Evolutionary conservation across 495 filamentous ascomycete species (phyloP), one percentile per base, ranked within the genome.

Genomic region (Polyplosphaeria fusca): DNA sequence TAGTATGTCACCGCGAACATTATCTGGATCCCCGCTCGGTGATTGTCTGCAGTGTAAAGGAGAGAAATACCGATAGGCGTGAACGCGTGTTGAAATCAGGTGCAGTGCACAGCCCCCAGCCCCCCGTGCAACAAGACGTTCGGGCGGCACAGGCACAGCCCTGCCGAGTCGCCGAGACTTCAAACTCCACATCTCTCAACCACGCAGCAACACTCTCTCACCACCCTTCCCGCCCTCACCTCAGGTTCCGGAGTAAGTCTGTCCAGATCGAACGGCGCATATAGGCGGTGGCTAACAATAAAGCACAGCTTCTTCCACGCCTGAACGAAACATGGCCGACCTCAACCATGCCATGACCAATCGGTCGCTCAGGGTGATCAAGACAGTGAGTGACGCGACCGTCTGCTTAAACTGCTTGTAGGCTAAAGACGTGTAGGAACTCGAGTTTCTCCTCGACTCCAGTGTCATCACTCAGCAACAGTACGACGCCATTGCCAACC

Each of bases 381-480:
- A 88, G 72, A 87, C 85, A 66, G 90, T 90, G 76, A 71, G 80
- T 67, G 18, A 7, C 30, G 7, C 14, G 7, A 14, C 30, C 30
- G 14, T 35, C 7, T n/a, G n/a, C n/a, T 14, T 35, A 7, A 35
- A 35, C 30, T 35, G 14, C 14, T 35, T 7, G 7, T 35, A 35
- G 30, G 14, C 30, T 35, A 14, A 35, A 7, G 14, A 14, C 30
- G 40, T 54, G 14, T 56, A 96, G 91, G 93, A 98, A 72, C 89
- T 98, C 50, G 91, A 96, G 67, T 86, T 85, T 59, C 87, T 98
- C 50, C 79, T 85, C 56, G 91, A 96, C 66, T 77, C 85, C 53
- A 79, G 82, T 44, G 76, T 89, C 56, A 85, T 98, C 66, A 82
- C 79, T 52, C 79, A 84, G 55, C 71, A 82, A 42, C 81, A 84